A percentile compares a stretch with the other conserved stretches of the same genome.
These are phyloP conservation scores for Scutellaria minor DNA, from an alignment of 257 asterid genomes.

Conservation along the genomic window DNA sequence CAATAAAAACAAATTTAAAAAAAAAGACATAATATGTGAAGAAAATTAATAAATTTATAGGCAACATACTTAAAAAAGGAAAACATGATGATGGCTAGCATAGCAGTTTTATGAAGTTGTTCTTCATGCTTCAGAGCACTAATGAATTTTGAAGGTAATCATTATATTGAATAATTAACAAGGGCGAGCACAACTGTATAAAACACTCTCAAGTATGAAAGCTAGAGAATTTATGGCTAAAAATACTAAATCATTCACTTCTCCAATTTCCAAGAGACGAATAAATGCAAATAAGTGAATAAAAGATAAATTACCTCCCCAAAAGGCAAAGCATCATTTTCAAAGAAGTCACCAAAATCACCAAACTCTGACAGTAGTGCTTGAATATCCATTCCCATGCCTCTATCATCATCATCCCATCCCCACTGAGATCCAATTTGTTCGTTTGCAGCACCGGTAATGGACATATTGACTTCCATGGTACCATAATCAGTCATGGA, in stretches of 20 bases:
- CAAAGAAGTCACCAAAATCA: conserved; percentile 96
- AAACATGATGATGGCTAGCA: neutral
- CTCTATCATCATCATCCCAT: conserved; percentile 94
- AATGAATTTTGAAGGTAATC: neutral
- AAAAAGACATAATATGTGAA: conserved; percentile 13
- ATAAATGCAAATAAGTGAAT: conserved; percentile 15
- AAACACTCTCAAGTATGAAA: conserved; percentile 18
- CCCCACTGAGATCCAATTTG: conserved; percentile 71
- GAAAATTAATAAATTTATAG: neutral
- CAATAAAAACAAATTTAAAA: neutral
- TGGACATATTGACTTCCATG: conserved; percentile 63
- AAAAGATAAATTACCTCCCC: conserved; percentile 79
- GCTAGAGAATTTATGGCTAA: conserved; percentile 6
- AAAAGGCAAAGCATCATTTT: conserved; percentile 78
- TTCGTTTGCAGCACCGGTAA: conserved; percentile 62
- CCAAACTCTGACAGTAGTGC: conserved; percentile 94
- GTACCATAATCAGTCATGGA: conserved; percentile 72
- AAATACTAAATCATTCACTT: neutral
- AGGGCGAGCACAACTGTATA: neutral
- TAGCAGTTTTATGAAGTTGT: conserved; percentile 26
- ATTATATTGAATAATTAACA: conserved; percentile 18
- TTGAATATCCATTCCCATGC: conserved; percentile 83
- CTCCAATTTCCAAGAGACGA: neutral
- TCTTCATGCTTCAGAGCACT: conserved; percentile 13
- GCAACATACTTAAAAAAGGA: conserved; percentile 5